phyloP scores from a whole-genome alignment of 73 alveolate species.

The Urostyla sp. region DNA sequence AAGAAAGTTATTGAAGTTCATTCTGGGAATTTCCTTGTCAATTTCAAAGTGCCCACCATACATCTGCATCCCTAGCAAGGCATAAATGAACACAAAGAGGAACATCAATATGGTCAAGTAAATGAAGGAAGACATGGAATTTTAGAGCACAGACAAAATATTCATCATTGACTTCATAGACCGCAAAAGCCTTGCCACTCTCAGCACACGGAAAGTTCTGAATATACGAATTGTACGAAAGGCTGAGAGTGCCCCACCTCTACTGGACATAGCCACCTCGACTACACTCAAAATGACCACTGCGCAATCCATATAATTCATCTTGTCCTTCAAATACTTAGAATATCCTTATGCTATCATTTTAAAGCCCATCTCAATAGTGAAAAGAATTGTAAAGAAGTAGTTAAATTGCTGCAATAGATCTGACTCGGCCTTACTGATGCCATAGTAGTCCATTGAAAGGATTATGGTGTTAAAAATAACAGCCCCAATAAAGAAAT shows the following conservation, averaged over 20 bases:
- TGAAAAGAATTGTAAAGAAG: slow-evolving; percentile 80
- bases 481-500: slow-evolving; percentile 77
- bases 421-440: slow-evolving; percentile 18
- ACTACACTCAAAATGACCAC: slow-evolving; percentile 78
- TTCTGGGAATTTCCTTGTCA: slow-evolving; percentile 48
- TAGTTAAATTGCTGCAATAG: slow-evolving; percentile 60
- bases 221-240: slow-evolving; percentile 81
- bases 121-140: slow-evolving; percentile 65
- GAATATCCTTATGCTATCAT: slow-evolving; percentile 82
- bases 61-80: slow-evolving; percentile 85
- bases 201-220: slow-evolving; percentile 84
- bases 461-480: slow-evolving; percentile 77
- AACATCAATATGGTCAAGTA: slow-evolving; percentile 76
- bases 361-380: slow-evolving; percentile 85
- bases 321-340: slow-evolving; percentile 75
- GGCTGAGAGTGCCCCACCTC: slow-evolving; percentile 71
- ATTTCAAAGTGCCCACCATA: slow-evolving; percentile 78
- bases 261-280: slow-evolving; percentile 72
- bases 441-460: slow-evolving; percentile 81
- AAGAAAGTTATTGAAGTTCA: slow-evolving; percentile 44
- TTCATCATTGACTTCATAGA: slow-evolving; percentile 82
- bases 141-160: slow-evolving; percentile 70
- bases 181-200: slow-evolving; percentile 85
- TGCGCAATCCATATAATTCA: slow-evolving; percentile 87
- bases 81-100: slow-evolving; percentile 74